Conservation (phyloP, 345 rosid genomes). For the Rhizophora apiculata region DNA sequence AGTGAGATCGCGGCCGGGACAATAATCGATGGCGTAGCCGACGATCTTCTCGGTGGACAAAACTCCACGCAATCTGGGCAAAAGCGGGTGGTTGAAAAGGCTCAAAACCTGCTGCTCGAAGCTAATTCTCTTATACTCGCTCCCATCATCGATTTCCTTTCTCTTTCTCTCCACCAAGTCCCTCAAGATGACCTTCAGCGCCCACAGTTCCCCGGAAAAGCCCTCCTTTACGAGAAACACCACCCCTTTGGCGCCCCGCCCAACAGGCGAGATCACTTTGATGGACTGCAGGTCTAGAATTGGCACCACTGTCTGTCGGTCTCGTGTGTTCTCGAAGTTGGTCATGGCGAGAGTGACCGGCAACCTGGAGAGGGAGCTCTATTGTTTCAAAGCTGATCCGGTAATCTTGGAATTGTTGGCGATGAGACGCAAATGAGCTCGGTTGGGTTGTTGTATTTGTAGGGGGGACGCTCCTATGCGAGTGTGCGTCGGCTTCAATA, state of each 20-base stretch:
- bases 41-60: slow-evolving; percentile 60
- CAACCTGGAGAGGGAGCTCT: not conserved
- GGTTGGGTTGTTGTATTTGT: no score
- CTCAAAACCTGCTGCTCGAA: slow-evolving; percentile 66
- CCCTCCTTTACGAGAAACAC: slow-evolving; percentile 59
- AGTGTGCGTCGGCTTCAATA: no score
- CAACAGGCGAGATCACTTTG: slow-evolving; percentile 54
- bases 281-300: slow-evolving; percentile 40
- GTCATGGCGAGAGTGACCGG: slow-evolving; percentile 8
- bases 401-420: not conserved
- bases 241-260: slow-evolving; percentile 90
- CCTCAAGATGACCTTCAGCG: slow-evolving; percentile 67
- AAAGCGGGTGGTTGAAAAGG: slow-evolving; percentile 61
- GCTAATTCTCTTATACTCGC: slow-evolving; percentile 50
- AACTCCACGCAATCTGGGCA: slow-evolving; percentile 71
- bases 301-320: slow-evolving; percentile 17
- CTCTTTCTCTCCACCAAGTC: slow-evolving; percentile 61
- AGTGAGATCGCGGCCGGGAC: slow-evolving; percentile 70
- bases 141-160: slow-evolving; percentile 10
- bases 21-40: slow-evolving; percentile 85
- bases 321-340: not conserved
- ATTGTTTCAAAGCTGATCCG: not conserved
- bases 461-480: no score
- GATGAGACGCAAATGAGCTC: not conserved
- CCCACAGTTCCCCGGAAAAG: slow-evolving; percentile 35